These are phyloP conservation scores for Rhynchosporium secalis DNA, from an alignment of 2,329 filamentous ascomycete species.

Conservation along the genomic window DNA sequence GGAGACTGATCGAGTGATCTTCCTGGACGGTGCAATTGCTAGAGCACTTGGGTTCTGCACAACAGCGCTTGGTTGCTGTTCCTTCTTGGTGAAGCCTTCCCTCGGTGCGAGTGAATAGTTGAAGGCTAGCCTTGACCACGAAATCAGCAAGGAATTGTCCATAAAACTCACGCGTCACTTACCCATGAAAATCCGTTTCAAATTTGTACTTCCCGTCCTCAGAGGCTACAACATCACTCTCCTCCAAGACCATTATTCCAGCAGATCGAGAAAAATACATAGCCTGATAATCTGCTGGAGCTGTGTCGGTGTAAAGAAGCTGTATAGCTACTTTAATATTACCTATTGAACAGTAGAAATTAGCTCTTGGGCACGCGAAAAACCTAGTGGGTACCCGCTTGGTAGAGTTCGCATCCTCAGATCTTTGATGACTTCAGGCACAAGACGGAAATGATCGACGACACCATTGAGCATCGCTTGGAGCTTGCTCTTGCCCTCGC, in stretches of 20 bases:
- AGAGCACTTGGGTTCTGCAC: background rate
- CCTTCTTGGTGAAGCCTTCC: too few relatives aligned
- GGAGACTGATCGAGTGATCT: background rate
- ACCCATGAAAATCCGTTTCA: conserved; percentile 9
- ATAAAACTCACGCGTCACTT: background rate
- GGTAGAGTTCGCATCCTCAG: background rate
- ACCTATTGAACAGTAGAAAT: background rate
- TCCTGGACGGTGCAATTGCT: too few relatives aligned
- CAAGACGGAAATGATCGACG: background rate
- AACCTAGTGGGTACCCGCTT: background rate
- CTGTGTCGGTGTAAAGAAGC: conserved; percentile 1
- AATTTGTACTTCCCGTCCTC: background rate
- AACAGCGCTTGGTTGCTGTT: background rate
- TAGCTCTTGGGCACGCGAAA: background rate
- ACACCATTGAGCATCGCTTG: conserved; percentile 11
- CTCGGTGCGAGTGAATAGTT: background rate
- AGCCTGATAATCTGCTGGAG: conserved; percentile 11
- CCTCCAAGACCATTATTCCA: background rate
- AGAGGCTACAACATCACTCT: background rate
- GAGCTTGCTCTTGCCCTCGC: conserved; percentile 1
- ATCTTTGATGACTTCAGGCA: background rate
- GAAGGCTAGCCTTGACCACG: background rate
- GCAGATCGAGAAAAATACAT: background rate
- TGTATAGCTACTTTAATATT: background rate
- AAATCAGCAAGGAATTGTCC: background rate